Base-by-base conservation (phyloP, 352 stramenopile genomes). In the Peronospora farinosa region DNA sequence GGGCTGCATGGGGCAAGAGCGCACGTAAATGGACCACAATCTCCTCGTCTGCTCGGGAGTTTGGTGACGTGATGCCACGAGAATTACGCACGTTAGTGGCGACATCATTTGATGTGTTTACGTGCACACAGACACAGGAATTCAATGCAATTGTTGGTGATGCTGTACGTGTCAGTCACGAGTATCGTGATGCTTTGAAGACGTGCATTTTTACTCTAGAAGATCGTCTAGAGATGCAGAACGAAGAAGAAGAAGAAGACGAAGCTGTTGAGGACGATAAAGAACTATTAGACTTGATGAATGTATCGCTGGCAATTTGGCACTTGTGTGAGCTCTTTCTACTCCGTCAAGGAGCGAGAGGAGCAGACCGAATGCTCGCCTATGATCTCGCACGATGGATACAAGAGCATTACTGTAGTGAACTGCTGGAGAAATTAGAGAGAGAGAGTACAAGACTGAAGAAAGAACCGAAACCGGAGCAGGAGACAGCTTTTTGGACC, bases 271-370 rank as follows among this genome's bases (percentile, higher is more conserved):
- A 81, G 0, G 65, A 74, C 3, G 71, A 83, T 4, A 62, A 71
- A 7, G 60, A 74, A 28, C 76, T 87, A 16, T 47, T 81, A 16
- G 70, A 87, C 33, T 51, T 90, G 45, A 49, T 92, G 21, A 88
- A 90, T 60, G 78, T 86, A 8, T 88, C 81, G 33, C 60, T 92
- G 23, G 78, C 81, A 13, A 69, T 92, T 13, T 87, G 78, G 74
- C 78, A 89, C 51, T 45, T 92, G 39, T 88, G 81, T 25, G 81
- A 92, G 55, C 56, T 92, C 38, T 60, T 90, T 21, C 74, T 88
- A 17, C 65, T 92, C 7, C 75, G 83, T 50, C 62, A 66, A 37
- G 73, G 73, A 32, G 55, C 59, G 5, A 66, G 72, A 47, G 56
- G 65, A 47, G 70, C 76, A 28, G 77, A 91, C 57, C 67, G 56